Percentiles rank a stretch among this genome's conserved stretches.
phyloP scores from a whole-genome alignment of 2,329 filamentous ascomycete species.

The Colletotrichum tamarilloi region DNA sequence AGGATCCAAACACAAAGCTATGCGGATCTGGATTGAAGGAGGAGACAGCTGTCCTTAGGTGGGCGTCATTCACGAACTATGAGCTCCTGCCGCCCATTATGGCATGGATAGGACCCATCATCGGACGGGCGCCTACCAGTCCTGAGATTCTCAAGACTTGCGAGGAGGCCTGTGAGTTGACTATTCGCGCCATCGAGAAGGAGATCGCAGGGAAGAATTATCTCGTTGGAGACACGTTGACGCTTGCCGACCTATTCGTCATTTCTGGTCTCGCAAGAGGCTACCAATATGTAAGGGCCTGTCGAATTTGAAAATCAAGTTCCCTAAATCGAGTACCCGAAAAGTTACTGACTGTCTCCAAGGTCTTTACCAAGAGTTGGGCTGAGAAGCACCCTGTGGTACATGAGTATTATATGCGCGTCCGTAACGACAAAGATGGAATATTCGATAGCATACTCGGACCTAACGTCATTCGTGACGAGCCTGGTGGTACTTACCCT shows the following conservation, averaged over 20 bases:
- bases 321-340: no score
- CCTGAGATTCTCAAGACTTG: not conserved
- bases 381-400: not conserved
- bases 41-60: slow-evolving; percentile 1
- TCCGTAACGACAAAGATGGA: not conserved
- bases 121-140: not conserved
- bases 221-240: not conserved
- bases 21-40: slow-evolving; percentile 1
- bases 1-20: slow-evolving; percentile 4
- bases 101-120: slow-evolving; percentile 8
- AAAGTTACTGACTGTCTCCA: not conserved
- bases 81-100: slow-evolving; percentile 9
- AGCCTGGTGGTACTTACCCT: slow-evolving; percentile 6
- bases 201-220: slow-evolving; percentile 1
- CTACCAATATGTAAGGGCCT: not conserved
- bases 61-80: slow-evolving; percentile 12
- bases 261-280: not conserved
- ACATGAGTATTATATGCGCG: not conserved
- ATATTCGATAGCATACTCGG: slow-evolving; percentile 14
- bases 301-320: no score
- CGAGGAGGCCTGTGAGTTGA: slow-evolving; percentile 4
- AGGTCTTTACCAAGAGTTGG: slow-evolving; percentile 14
- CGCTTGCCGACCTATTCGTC: slow-evolving; percentile 1
- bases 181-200: slow-evolving; percentile 7
- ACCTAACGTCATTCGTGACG: not conserved